Evolutionary conservation across 495 filamentous ascomycete genomes (phyloP).

Genomic region (Hyaloscypha hepaticicola): DNA sequence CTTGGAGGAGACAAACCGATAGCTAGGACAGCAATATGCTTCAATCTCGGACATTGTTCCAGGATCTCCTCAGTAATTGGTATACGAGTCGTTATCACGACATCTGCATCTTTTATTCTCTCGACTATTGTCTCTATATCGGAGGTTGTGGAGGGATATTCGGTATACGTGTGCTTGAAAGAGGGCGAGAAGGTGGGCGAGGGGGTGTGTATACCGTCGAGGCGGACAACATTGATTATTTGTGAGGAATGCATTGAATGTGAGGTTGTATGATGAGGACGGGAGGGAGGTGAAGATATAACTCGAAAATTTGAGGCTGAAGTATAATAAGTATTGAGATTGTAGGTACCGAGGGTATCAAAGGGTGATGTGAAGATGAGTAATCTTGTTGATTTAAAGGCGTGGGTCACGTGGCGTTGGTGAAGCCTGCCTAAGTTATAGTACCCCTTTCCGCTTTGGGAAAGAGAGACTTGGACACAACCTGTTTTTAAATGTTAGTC

Average conservation of each 20-base stretch:
- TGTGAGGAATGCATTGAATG: slow-evolving; percentile 6
- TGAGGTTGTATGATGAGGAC: neutral
- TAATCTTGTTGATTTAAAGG: neutral
- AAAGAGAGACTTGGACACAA: neutral
- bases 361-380: neutral
- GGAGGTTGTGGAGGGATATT: slow-evolving; percentile 2
- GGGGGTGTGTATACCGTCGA: slow-evolving; percentile 22
- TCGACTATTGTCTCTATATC: slow-evolving; percentile 2
- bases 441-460: neutral
- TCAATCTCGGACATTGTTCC: slow-evolving; percentile 37
- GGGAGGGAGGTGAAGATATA: neutral
- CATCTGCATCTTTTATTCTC: slow-evolving; percentile 1
- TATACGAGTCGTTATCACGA: slow-evolving; percentile 45
- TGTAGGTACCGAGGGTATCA: too few species aligned
- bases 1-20: slow-evolving; percentile 24
- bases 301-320: too few species aligned
- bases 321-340: neutral
- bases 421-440: too few species aligned
- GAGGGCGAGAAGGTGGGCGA: slow-evolving; percentile 14
- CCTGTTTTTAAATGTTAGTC: neutral
- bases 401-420: neutral
- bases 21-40: slow-evolving; percentile 49
- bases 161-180: slow-evolving; percentile 16
- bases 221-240: slow-evolving; percentile 20
- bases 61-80: slow-evolving; percentile 41